Base-by-base conservation (phyloP, 2,329 filamentous ascomycete species). In the Hypoxylon rubiginosum region DNA sequence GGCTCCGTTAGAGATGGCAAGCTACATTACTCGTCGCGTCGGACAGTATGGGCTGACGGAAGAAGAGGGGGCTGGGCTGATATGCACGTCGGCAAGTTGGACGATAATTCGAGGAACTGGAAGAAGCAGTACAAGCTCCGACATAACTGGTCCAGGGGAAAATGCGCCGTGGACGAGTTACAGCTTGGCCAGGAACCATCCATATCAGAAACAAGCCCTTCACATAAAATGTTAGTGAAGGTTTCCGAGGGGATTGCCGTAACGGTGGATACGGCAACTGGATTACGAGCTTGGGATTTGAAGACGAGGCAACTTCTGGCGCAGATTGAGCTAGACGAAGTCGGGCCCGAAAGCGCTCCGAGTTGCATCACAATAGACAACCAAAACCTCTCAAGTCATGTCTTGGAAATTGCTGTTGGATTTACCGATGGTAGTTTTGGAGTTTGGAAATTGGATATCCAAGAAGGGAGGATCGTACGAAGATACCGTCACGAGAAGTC, bases 81-180 rank as follows among this genome's bases (percentile, higher is more conserved):
- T 54, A 87, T 91, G 67, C 82, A 85, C 39, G 83, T 86, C 64
- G 78, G 89, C 13, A 81, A 86, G 11, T 30, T 51, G 11, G 62
- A 58, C 5, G 61, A 67, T 7, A 59, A 68, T 4, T 67, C 63
- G 24, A 69, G 70, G 49, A 62, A 75, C 52, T 78, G 76, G 76
- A 77, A 97, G 82, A 86, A 88, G 66, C 92, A 96, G 73, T 98
- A 97, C 79, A 93, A 91, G 74, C 83, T 97, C 53, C 87, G 92
- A 49, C 92, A 97, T 76, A 98, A 98, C 80, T 98, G 96, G 96
- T 88, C 92, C 1, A 88, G 86, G 67, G 96, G 95, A 0, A 90
- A 88, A 71, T 97, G 93, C 73, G 91, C 88, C 39, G 88, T 97
- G 11, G 90, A 91, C 36, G 92, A 97, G 78, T 87, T 97, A 30